These are phyloP conservation scores for Parietichytrium sp. DNA, from an alignment of 108 stramenopile genomes.

Conservation along the genomic window DNA sequence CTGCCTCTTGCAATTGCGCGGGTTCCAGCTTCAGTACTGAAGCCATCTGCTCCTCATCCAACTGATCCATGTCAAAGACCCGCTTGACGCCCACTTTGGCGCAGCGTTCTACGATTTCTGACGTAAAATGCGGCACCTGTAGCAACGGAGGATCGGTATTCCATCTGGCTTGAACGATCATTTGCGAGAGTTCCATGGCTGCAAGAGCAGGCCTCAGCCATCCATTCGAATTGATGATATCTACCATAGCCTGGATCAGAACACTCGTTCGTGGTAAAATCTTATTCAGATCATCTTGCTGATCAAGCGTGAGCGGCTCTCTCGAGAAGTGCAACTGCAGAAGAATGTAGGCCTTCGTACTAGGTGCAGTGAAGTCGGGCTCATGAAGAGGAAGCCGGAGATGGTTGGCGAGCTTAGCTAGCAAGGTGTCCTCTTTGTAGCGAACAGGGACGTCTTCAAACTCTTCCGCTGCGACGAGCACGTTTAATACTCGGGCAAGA, in stretches of 20 bases:
- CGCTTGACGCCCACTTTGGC: background rate
- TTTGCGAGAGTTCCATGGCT: slow-evolving; percentile 97
- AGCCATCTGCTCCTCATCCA: slow-evolving; percentile 90
- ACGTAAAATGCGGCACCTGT: slow-evolving; percentile 93
- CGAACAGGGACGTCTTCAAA: slow-evolving; percentile 80
- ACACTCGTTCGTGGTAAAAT: slow-evolving; percentile 75
- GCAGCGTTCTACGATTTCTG: slow-evolving; percentile 78
- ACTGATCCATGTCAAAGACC: slow-evolving; percentile 48
- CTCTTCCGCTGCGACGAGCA: slow-evolving; percentile 88
- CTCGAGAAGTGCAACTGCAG: slow-evolving; percentile 74
- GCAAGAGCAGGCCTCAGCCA: slow-evolving; percentile 95
- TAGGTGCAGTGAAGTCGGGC: slow-evolving; percentile 68
- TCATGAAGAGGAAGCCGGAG: slow-evolving; percentile 68
- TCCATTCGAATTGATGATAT: slow-evolving; percentile 93
- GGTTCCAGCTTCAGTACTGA: slow-evolving; percentile 80
- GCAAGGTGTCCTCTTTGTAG: slow-evolving; percentile 82
- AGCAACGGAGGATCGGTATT: slow-evolving; percentile 81
- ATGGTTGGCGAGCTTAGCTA: slow-evolving; percentile 76
- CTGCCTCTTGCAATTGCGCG: slow-evolving; percentile 72
- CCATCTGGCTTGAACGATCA: slow-evolving; percentile 96
- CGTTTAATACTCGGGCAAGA: slow-evolving; percentile 85
- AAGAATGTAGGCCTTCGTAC: slow-evolving; percentile 85
- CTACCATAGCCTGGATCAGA: slow-evolving; percentile 90
- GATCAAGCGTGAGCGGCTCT: slow-evolving; percentile 72
- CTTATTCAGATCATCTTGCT: slow-evolving; percentile 73